Evolutionary conservation across 2,329 filamentous ascomycete species (phyloP).

Genomic region (Fusarium phyllophilum): DNA sequence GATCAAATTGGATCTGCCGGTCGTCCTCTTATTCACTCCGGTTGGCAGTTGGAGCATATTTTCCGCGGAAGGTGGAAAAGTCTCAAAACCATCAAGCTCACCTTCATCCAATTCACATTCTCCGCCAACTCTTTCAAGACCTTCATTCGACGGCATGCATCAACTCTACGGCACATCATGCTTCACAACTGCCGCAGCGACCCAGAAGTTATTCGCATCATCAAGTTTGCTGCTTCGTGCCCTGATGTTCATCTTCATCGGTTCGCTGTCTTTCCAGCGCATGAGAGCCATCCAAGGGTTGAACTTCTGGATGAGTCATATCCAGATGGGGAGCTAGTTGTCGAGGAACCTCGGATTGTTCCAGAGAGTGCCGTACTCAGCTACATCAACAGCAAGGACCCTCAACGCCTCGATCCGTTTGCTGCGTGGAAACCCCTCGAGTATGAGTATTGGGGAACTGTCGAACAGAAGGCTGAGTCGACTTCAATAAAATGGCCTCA

Average conservation of each 20-base stretch:
- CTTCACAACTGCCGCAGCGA: background rate
- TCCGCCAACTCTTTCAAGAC: background rate
- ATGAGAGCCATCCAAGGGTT: background rate
- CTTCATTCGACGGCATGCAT: background rate
- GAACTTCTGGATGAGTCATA: background rate
- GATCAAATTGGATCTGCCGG: background rate
- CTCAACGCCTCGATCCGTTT: background rate
- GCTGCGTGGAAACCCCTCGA: background rate
- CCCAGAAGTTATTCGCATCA: background rate
- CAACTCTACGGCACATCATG: constrained; percentile 8
- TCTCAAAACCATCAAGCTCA: background rate
- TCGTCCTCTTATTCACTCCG: background rate
- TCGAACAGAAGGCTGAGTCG: background rate
- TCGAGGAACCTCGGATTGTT: background rate
- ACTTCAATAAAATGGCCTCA: background rate
- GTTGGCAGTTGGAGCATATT: background rate
- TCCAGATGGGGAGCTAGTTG: no score
- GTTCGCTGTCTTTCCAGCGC: constrained; percentile 1
- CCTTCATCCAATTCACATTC: background rate
- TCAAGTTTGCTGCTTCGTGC: background rate
- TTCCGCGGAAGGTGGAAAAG: background rate
- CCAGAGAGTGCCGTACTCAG: background rate
- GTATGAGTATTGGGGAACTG: background rate
- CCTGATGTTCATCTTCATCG: constrained; percentile 1
- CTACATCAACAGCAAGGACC: constrained; percentile 1